Conservation (phyloP, 441 rosid species). For the Viola pubescens region DNA sequence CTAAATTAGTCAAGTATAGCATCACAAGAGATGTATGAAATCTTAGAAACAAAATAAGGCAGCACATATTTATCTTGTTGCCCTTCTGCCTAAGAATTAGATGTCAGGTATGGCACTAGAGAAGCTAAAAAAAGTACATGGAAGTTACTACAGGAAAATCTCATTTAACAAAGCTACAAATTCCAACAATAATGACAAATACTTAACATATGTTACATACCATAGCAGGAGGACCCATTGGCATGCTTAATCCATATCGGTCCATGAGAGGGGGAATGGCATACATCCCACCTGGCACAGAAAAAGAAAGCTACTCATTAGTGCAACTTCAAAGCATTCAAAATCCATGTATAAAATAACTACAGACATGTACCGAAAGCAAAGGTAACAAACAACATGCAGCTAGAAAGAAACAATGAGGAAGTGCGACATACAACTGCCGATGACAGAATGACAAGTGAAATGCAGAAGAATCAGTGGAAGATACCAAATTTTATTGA, state of each 20-base stretch:
- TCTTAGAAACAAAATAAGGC: too few species aligned
- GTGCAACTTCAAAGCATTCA: not conserved
- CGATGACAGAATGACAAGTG: not conserved
- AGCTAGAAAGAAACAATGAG: not conserved
- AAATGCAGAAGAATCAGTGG: not conserved
- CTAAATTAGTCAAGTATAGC: too few species aligned
- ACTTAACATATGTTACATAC: constrained; percentile 32
- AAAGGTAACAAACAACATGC: not conserved
- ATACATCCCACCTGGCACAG: constrained; percentile 67
- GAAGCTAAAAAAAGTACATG: too few species aligned
- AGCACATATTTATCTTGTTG: too few species aligned
- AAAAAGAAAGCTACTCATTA: not conserved
- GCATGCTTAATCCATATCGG: constrained; percentile 75
- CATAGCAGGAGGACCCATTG: constrained; percentile 78
- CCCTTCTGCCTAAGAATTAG: too few species aligned
- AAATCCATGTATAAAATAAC: not conserved
- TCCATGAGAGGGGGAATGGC: constrained; percentile 87
- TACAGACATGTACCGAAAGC: not conserved
- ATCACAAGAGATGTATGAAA: too few species aligned
- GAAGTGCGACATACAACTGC: not conserved
- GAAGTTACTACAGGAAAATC: too few species aligned
- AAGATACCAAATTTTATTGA: not conserved
- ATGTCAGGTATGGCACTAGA: too few species aligned
- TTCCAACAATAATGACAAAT: not conserved
- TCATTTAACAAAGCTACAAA: too few species aligned